Conservation (phyloP, 2,329 filamentous ascomycete genomes). For the Malbranchea zuffiana region DNA sequence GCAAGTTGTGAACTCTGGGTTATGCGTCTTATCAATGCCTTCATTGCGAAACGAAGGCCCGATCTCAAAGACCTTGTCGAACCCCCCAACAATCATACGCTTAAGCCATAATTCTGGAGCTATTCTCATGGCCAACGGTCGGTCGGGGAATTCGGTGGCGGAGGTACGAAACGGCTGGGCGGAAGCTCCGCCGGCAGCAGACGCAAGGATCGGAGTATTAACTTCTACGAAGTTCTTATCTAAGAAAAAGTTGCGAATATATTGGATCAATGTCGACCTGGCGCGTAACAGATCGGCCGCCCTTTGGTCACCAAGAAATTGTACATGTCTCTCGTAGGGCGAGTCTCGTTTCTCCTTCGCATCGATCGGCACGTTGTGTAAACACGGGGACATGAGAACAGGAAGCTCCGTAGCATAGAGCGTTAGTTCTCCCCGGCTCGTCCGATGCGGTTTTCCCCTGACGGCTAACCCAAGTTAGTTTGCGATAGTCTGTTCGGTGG, state of each 20-base stretch:
- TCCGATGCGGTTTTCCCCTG: conserved; percentile 58
- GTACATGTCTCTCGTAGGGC: conserved; percentile 69
- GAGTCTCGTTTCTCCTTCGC: conserved; percentile 61
- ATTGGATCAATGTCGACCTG: conserved; percentile 62
- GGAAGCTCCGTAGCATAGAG: conserved; percentile 59
- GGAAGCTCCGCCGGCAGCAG: conserved; percentile 72
- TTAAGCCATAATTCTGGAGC: conserved; percentile 95
- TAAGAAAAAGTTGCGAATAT: conserved; percentile 63
- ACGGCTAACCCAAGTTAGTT: conserved; percentile 42
- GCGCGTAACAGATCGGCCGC: conserved; percentile 60
- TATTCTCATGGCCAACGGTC: conserved; percentile 66
- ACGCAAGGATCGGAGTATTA: conserved; percentile 76
- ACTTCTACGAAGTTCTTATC: conserved; percentile 70
- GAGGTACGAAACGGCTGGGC: conserved; percentile 76
- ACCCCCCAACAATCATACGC: conserved; percentile 74
- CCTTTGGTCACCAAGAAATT: conserved; percentile 65
- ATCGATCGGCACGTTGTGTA: conserved; percentile 65
- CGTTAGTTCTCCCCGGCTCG: conserved; percentile 63
- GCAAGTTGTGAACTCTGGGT: conserved; percentile 94
- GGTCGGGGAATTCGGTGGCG: conserved; percentile 63
- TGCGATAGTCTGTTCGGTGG: conserved; percentile 1
- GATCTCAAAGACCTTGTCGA: conserved; percentile 86
- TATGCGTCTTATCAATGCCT: conserved; percentile 79
- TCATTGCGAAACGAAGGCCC: conserved; percentile 90
- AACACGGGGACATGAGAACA: conserved; percentile 60